Base-by-base conservation (phyloP, 2,329 filamentous ascomycete genomes). In the Aureobasidium lini region DNA sequence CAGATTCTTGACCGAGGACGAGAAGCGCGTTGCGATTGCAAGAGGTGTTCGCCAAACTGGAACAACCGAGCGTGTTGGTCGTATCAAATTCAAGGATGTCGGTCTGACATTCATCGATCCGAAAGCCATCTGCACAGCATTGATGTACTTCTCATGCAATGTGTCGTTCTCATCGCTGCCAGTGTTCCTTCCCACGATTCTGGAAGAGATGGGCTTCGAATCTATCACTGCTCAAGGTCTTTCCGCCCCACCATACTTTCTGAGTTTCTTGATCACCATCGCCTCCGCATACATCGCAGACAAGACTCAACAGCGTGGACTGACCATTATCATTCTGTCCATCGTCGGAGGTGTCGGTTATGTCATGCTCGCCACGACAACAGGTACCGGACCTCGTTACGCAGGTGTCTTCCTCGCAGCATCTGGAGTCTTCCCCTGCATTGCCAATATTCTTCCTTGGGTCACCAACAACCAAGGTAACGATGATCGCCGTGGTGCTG, bases 171-270 rank as follows among this genome's bases (percentile, higher is more conserved):
- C 82, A n/a, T 75, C 72, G 1, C 65, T 78, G 1, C 75, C 75
- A 0, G 73, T 77, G 32, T 76, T 75, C 63, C 66, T 77, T 0
- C 74, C 74, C 0, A 76, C 74, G 0, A 76, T 76, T 57, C 68
- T 77, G 61, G 68, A 70, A 6, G 71, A 75, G 58, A 88, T 90
- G 84, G 87, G 87, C 9, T 90, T 86, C 71, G 81, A 79, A 0
- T 75, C 79, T 13, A 79, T 89, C 62, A 77, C 84, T 60, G 84
- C 88, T 0, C 87, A 91, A 71, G 88, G 87, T 1, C 78, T 91
- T 11, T 86, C 85, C 0, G 86, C 86, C 0, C 87, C 87, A 1
- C 86, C 87, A 0, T 89, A 87, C 70, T 83, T 90, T 65, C 71
- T 87, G 15, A 80, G 85, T 1, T 89, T 87, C 68, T 65, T 87